Evolutionary conservation across 352 stramenopile species (phyloP), one percentile per base, ranked within the genome.

Genomic region (Pythium phragmitis): DNA sequence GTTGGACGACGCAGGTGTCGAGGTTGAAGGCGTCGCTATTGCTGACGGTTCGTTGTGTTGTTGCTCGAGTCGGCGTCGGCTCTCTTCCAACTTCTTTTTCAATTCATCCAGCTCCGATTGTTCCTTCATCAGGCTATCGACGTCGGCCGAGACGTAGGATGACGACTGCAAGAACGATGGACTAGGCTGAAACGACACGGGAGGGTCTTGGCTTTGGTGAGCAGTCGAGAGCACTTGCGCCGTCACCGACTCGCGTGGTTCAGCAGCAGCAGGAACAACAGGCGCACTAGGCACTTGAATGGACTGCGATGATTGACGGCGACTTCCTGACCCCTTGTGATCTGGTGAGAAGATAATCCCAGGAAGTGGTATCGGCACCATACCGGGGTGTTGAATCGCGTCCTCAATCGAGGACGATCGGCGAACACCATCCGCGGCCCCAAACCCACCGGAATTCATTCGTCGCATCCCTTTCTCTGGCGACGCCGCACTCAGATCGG

Each of bases 91-190:
- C 34, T 91, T 68, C n/a, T 78, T 67, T 19, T 72, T 82, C 53
- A 91, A 56, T 36, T 74, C 67, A 13, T 77, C 81, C 43, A 92
- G 65, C 21, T 89, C 84, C 7, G 75, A 82, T 56, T 92, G 84
- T 21, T 92, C 75, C 48, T 90, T 87, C 65, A 88, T 86, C 43
- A 92, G 28, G 7, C 63, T 71, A 26, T 88, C 78, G 67, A 85
- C 80, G 34, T 89, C 80, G 0, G 55, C 72, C 37, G 81, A 81
- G 14, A 78, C 45, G 11, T 63, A 66, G 7, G 50, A 19, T 26
- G 68, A 34, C 1, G 66, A 61, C 1, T 60, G 42, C 8, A 53
- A 55, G 19, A n/a, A 47, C 4, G 57, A 66, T 23, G 30, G 33
- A 6, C 41, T 48, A 3, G 65, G 57, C 1, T 21, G 46, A 7